phyloP scores from a whole-genome alignment of 2,329 filamentous ascomycete genomes.

The Clarireedia homoeocarpa region DNA sequence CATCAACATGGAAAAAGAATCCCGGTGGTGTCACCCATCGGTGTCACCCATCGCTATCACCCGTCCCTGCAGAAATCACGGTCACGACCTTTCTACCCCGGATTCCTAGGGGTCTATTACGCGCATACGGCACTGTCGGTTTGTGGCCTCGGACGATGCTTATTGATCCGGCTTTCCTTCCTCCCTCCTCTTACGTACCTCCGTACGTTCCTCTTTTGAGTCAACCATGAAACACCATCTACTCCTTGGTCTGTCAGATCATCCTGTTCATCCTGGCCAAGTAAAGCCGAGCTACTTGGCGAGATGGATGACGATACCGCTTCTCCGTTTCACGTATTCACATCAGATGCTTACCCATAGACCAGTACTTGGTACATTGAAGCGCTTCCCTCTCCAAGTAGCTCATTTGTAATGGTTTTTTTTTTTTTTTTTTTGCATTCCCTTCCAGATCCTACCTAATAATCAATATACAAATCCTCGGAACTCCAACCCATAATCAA shows the following conservation, averaged over 20 bases:
- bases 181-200: no score
- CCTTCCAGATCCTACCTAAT: neutral
- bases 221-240: no score
- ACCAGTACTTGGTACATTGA: no score
- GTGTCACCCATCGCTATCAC: neutral
- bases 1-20: neutral
- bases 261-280: no score
- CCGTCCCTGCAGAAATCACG: neutral
- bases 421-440: neutral
- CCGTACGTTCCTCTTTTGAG: no score
- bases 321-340: no score
- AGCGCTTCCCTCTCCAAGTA: neutral
- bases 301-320: no score
- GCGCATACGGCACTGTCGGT: neutral
- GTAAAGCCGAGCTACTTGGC: no score
- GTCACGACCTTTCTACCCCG: neutral
- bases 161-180: no score
- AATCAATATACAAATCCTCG: constrained; percentile 11
- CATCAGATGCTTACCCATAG: no score
- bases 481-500: neutral
- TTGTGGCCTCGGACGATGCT: neutral
- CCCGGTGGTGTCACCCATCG: no score
- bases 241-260: no score
- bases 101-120: neutral
- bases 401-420: neutral